Percentiles rank a stretch among this genome's conserved stretches.
These are phyloP conservation scores for Zygosaccharomyces rouxii DNA, from an alignment of 805 yeast genomes.

Conservation along the genomic window DNA sequence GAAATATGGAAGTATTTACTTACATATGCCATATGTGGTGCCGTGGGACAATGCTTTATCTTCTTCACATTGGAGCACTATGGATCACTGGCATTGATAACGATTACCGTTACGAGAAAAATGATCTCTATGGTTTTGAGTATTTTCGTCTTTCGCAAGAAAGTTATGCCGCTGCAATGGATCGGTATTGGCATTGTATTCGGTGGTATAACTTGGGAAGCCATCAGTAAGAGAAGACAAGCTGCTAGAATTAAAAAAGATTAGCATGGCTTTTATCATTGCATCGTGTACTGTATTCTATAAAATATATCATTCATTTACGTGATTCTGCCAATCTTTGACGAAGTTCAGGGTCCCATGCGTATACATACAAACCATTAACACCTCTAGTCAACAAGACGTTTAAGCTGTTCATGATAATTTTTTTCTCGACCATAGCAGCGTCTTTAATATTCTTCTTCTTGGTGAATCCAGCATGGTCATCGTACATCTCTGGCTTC, in stretches of 20 bases:
- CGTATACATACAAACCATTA: conserved; percentile 41
- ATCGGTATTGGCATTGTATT: conserved; percentile 74
- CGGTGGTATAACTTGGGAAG: conserved; percentile 80
- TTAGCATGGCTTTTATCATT: background rate
- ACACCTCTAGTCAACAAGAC: conserved; percentile 46
- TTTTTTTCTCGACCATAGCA: conserved; percentile 37
- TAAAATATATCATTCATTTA: conserved; percentile 1
- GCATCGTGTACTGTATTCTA: conserved; percentile 2
- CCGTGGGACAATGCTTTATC: conserved; percentile 92
- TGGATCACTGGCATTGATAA: conserved; percentile 79
- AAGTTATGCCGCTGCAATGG: conserved; percentile 63
- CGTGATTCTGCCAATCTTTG: conserved; percentile 28
- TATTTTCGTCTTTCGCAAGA: conserved; percentile 83
- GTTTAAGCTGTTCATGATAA: conserved; percentile 43
- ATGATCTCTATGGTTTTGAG: conserved; percentile 93
- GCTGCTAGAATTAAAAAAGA: background rate
- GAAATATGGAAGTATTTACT: conserved; percentile 54
- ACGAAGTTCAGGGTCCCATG: conserved; percentile 40
- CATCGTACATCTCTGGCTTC: conserved; percentile 40
- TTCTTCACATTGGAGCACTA: conserved; percentile 78
- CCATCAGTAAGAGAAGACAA: conserved; percentile 42
- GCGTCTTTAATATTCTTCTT: conserved; percentile 38
- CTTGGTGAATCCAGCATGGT: conserved; percentile 43
- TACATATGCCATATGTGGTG: conserved; percentile 72
- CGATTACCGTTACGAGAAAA: conserved; percentile 93